Base-by-base conservation (phyloP, 2,329 filamentous ascomycete genomes). In the Trichoderma afroharzianum region DNA sequence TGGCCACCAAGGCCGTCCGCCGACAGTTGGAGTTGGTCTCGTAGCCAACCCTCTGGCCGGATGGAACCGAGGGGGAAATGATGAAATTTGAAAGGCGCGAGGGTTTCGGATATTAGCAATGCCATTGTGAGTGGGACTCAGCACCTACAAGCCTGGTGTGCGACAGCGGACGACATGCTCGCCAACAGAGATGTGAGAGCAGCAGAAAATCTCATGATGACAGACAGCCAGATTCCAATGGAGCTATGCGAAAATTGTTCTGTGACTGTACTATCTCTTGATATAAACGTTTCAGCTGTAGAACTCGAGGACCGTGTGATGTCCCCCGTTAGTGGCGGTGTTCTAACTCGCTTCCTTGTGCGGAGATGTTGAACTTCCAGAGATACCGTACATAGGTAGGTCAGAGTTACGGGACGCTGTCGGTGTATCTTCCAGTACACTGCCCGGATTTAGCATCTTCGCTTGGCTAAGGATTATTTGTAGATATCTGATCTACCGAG, bases 241-340 rank as follows among this genome's bases (percentile, higher is more conserved):
- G 7, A 0, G 3, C 39, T 9, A 7, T 43, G 3, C 18, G 0
- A 4, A 18, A 18, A 8, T 4, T 0, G 39, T n/a, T 43, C 39
- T n/a, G 39, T 43, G 39, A 43, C 7, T 43, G 7, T 9, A 9
- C 7, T 4, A 3, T 9, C 18, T 7, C 39, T 4, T 4, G n/a
- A 43, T 43, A 43, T 43, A n/a, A 43, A 8, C 3, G 15, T 18
- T 43, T 43, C 0, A 43, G 39, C 7, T 9, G 18, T 43, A 9
- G 39, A 18, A n/a, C 15, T 15, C 15, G 36, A 43, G 3, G 36
- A 43, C 18, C 1, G n/a, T 7, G 39, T 3, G 7, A 43, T 43
- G 7, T 7, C 39, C 39, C 32, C 39, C 0, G n/a, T n/a, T n/a
- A 18, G 7, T 43, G 1, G 7, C 15, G 4, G 1, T n/a, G n/a